These are phyloP conservation scores for Tulasnella sp. DNA, from an alignment of 768 basidiomycete species.

Conservation along the genomic window DNA sequence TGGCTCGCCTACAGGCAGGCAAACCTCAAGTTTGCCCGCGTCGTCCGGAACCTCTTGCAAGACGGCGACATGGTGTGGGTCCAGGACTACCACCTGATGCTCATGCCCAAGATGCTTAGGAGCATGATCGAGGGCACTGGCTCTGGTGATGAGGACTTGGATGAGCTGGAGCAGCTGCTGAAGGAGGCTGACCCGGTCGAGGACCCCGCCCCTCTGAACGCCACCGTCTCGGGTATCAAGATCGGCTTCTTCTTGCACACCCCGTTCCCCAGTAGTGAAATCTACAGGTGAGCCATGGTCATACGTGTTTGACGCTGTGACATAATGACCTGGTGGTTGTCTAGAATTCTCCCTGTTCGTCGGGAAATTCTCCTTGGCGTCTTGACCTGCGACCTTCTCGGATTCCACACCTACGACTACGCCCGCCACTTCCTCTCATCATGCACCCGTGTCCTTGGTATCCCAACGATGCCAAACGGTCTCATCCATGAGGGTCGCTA, in stretches of 20 bases:
- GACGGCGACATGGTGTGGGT: slow-evolving; percentile 98
- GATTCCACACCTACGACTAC: slow-evolving; percentile 99
- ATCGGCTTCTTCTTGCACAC: slow-evolving; percentile 99
- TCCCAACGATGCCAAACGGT: slow-evolving; percentile 97
- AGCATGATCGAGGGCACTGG: slow-evolving; percentile 73
- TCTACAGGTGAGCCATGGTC: slow-evolving; percentile 68
- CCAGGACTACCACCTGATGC: slow-evolving; percentile 97
- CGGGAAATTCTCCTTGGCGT: slow-evolving; percentile 96
- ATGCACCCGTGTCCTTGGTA: slow-evolving; percentile 90
- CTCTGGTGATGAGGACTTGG: slow-evolving; percentile 54
- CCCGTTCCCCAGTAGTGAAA: slow-evolving; percentile 96
- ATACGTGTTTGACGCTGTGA: background rate
- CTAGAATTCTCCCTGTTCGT: slow-evolving; percentile 90
- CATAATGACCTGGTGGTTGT: background rate
- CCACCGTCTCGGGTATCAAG: slow-evolving; percentile 51
- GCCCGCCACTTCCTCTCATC: slow-evolving; percentile 99
- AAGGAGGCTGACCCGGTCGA: slow-evolving; percentile 68
- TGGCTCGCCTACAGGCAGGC: slow-evolving; percentile 98
- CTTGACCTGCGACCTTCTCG: slow-evolving; percentile 93
- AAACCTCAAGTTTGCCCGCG: slow-evolving; percentile 91
- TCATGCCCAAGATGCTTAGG: slow-evolving; percentile 92
- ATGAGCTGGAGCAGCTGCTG: slow-evolving; percentile 49
- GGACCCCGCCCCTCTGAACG: slow-evolving; percentile 46
- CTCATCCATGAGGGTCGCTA: slow-evolving; percentile 94
- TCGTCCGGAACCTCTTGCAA: slow-evolving; percentile 68